These are phyloP conservation scores for Saussurea involucrata DNA, from an alignment of 129 eudicot genomes.

Conservation along the genomic window DNA sequence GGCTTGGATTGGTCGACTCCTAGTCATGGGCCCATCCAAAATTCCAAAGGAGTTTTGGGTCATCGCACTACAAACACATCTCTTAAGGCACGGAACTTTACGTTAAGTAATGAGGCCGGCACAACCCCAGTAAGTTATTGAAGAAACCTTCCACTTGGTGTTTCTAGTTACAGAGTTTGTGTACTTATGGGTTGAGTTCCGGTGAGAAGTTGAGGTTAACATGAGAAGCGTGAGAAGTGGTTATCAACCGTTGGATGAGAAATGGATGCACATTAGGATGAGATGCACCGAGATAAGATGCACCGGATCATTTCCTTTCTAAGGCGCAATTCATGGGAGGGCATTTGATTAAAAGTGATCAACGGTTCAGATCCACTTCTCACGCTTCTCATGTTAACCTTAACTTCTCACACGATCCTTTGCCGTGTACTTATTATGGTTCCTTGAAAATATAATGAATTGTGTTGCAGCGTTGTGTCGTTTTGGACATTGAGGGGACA, in stretches of 20 bases:
- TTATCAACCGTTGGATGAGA: too few species aligned
- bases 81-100: constrained; percentile 40
- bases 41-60: neutral
- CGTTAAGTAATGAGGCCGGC: constrained; percentile 24
- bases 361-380: too few species aligned
- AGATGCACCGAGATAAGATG: too few species aligned
- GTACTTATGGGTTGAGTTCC: too few species aligned
- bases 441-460: neutral
- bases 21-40: constrained; percentile 60
- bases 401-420: too few species aligned
- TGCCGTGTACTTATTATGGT: neutral
- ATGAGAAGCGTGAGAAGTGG: too few species aligned
- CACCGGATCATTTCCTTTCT: too few species aligned
- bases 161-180: neutral
- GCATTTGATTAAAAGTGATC: too few species aligned
- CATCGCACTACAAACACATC: constrained; percentile 17
- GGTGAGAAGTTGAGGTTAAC: too few species aligned
- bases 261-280: too few species aligned
- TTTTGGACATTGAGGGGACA: constrained; percentile 96
- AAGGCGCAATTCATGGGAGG: too few species aligned
- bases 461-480: constrained; percentile 71
- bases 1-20: constrained; percentile 63
- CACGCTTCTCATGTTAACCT: too few species aligned
- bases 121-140: constrained; percentile 42
- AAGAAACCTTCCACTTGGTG: neutral